These are phyloP conservation scores for Fusarium sororula DNA, from an alignment of 2,329 filamentous ascomycete genomes.

Conservation along the genomic window DNA sequence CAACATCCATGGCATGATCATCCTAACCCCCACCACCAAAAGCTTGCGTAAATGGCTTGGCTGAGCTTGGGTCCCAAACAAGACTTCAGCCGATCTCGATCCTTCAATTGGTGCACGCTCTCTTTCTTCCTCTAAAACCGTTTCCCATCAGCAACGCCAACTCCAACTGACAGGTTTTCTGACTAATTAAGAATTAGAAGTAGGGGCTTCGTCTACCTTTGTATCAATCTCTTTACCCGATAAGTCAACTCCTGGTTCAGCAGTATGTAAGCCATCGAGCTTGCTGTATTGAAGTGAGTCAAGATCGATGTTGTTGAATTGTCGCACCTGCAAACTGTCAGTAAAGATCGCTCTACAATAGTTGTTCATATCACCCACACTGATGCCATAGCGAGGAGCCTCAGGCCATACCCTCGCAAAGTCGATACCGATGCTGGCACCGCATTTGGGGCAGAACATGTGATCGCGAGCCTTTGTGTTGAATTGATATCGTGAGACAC, in stretches of 20 bases:
- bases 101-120: constrained; percentile 8
- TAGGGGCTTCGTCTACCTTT: constrained; percentile 7
- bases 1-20: constrained; percentile 11
- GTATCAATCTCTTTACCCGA: constrained; percentile 44
- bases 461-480: constrained; percentile 59
- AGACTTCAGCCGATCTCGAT: constrained; percentile 27
- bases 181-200: constrained; percentile 1
- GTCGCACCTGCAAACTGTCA: constrained; percentile 48
- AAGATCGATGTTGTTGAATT: constrained; percentile 54
- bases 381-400: constrained; percentile 52
- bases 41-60: constrained; percentile 42
- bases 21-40: constrained; percentile 5
- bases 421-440: constrained; percentile 58
- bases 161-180: background rate
- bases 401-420: constrained; percentile 45
- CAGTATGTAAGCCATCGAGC: constrained; percentile 48
- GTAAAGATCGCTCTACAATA: background rate
- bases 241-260: constrained; percentile 49
- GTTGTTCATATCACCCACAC: constrained; percentile 44
- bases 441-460: constrained; percentile 59
- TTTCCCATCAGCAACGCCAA: background rate
- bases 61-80: background rate
- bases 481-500: constrained; percentile 48
- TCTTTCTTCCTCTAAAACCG: background rate
- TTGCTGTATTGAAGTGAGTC: constrained; percentile 49